Evolutionary conservation across 352 stramenopile species (phyloP).

Genomic region (Phytophthora hybrid): DNA sequence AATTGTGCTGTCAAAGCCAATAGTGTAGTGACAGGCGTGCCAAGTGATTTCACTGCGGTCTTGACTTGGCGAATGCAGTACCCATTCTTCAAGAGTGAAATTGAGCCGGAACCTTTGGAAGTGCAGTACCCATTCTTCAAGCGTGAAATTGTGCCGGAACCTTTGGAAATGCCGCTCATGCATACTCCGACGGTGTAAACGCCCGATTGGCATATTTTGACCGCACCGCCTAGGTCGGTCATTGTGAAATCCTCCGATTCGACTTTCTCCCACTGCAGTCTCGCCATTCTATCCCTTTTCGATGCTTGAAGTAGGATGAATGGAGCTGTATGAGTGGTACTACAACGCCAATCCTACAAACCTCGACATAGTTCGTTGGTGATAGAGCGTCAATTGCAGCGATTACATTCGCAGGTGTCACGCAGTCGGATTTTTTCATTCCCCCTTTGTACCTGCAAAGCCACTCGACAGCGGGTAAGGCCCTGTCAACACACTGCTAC

Average conservation of each 20-base stretch:
- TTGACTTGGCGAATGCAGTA: neutral
- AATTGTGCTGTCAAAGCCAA: neutral
- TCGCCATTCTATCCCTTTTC: neutral
- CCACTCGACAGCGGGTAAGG: neutral
- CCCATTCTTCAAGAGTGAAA: neutral
- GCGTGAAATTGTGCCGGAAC: neutral
- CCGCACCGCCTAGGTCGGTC: no score
- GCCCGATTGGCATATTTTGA: neutral
- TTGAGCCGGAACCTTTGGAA: neutral
- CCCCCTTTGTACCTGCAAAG: neutral
- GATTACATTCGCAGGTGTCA: neutral
- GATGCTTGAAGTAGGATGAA: neutral
- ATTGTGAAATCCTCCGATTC: neutral
- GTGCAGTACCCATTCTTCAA: neutral
- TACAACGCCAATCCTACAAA: neutral
- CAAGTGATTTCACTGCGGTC: neutral
- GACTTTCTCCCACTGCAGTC: neutral
- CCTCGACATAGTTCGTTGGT: neutral
- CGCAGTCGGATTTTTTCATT: neutral
- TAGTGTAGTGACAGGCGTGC: neutral
- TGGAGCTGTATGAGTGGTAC: neutral
- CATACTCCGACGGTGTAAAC: neutral
- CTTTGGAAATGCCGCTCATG: neutral
- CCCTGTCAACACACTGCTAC: neutral
- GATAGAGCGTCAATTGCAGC: neutral